These are phyloP conservation scores for Chlamydomonas reinhardtii DNA, from an alignment of 163 green algal genomes.

Conservation along the genomic window DNA sequence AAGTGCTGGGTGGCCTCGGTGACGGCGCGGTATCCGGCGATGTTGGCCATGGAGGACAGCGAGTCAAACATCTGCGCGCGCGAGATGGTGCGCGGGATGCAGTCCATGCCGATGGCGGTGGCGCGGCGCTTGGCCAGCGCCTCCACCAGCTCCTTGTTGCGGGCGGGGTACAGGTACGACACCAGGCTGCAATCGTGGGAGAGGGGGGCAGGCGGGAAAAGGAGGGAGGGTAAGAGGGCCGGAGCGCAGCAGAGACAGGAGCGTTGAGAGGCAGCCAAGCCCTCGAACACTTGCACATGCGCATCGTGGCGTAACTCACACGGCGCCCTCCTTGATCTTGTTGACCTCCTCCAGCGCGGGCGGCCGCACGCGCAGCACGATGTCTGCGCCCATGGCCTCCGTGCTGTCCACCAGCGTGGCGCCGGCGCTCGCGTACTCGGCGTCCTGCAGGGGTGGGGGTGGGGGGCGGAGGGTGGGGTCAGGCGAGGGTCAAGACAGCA, in stretches of 20 bases:
- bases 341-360: conserved; percentile 76
- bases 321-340: conserved; percentile 73
- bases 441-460: conserved; percentile 69
- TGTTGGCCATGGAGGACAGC: conserved; percentile 93
- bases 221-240: not conserved
- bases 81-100: conserved; percentile 84
- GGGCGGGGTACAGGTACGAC: conserved; percentile 85
- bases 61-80: conserved; percentile 94
- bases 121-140: conserved; percentile 72
- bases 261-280: not conserved
- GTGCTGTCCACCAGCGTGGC: conserved; percentile 71
- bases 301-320: conserved; percentile 9
- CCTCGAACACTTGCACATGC: too few relatives aligned
- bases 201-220: not conserved
- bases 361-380: conserved; percentile 87
- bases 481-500: too few relatives aligned
- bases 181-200: conserved; percentile 67
- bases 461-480: not conserved
- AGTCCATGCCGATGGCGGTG: conserved; percentile 93
- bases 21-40: conserved; percentile 90
- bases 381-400: conserved; percentile 73
- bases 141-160: conserved; percentile 88
- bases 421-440: conserved; percentile 81
- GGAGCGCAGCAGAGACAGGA: not conserved
- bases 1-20: conserved; percentile 87